Conservation (phyloP, 2,329 filamentous ascomycete genomes). For the Akanthomyces dipterigenus region DNA sequence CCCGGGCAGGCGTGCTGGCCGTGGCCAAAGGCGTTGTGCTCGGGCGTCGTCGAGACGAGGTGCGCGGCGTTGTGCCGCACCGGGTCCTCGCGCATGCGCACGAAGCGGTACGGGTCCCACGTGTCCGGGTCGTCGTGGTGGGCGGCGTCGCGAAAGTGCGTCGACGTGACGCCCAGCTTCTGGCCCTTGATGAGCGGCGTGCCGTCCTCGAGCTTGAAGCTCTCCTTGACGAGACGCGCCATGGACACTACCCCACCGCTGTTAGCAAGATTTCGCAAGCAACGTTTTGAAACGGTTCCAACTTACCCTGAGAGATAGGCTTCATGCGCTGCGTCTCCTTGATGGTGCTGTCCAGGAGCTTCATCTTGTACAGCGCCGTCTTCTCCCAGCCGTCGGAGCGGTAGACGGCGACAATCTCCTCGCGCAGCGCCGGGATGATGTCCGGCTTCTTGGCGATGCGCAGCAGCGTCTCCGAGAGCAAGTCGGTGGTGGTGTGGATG, state of each 20-base stretch:
- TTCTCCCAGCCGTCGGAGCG: slow-evolving; percentile 34
- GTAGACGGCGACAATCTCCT: slow-evolving; percentile 28
- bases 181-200: slow-evolving; percentile 10
- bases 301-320: slow-evolving; percentile 27
- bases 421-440: slow-evolving; percentile 31
- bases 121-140: slow-evolving; percentile 29
- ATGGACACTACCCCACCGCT: slow-evolving; percentile 2
- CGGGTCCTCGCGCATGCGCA: slow-evolving; percentile 30
- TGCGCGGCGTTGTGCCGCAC: slow-evolving; percentile 24
- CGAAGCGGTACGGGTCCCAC: slow-evolving; percentile 43
- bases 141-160: background rate
- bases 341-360: slow-evolving; percentile 42
- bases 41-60: slow-evolving; percentile 42
- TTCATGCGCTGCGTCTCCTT: slow-evolving; percentile 43
- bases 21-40: slow-evolving; percentile 46
- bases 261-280: background rate
- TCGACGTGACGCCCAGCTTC: background rate
- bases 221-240: slow-evolving; percentile 4
- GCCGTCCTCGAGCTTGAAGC: slow-evolving; percentile 13
- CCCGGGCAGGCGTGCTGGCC: slow-evolving; percentile 48
- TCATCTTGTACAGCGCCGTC: slow-evolving; percentile 33
- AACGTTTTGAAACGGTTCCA: no score
- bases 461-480: slow-evolving; percentile 16
- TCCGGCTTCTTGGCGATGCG: slow-evolving; percentile 34
- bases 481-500: slow-evolving; percentile 45